These are phyloP conservation scores for Chalciporus sphaerocephalus DNA, from an alignment of 768 basidiomycete genomes.

Conservation along the genomic window DNA sequence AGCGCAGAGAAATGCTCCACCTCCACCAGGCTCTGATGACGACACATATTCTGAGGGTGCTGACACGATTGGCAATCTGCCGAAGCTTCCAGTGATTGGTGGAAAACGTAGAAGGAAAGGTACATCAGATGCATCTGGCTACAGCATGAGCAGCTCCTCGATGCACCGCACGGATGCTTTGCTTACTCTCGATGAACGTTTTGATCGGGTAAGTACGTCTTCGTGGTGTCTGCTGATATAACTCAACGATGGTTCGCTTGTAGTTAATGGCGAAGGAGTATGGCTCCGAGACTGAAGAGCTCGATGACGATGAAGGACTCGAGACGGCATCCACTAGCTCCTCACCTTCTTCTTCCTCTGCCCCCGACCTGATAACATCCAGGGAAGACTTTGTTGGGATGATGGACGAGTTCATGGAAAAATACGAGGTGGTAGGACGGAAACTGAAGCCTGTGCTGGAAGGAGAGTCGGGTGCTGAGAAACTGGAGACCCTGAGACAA, in stretches of 20 bases:
- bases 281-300: conserved; percentile 52
- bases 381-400: conserved; percentile 87
- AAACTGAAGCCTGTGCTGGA: conserved; percentile 75
- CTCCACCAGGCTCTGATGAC: conserved; percentile 44
- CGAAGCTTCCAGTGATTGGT: conserved; percentile 73
- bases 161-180: conserved; percentile 91
- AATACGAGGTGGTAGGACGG: conserved; percentile 86
- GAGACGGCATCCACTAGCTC: conserved; percentile 37
- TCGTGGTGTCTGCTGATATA: background rate
- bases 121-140: conserved; percentile 83
- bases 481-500: conserved; percentile 73
- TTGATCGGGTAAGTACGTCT: conserved; percentile 74
- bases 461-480: conserved; percentile 69
- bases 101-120: conserved; percentile 70
- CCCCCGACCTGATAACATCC: conserved; percentile 72
- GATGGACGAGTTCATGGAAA: conserved; percentile 90
- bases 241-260: background rate
- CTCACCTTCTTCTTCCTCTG: conserved; percentile 49
- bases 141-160: conserved; percentile 96
- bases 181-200: conserved; percentile 85
- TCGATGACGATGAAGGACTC: conserved; percentile 46
- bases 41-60: conserved; percentile 60
- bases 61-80: conserved; percentile 79
- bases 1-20: conserved; percentile 29
- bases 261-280: conserved; percentile 82